These are phyloP conservation scores for Termitomyces sp. DNA, from an alignment of 768 basidiomycete genomes.

Conservation along the genomic window DNA sequence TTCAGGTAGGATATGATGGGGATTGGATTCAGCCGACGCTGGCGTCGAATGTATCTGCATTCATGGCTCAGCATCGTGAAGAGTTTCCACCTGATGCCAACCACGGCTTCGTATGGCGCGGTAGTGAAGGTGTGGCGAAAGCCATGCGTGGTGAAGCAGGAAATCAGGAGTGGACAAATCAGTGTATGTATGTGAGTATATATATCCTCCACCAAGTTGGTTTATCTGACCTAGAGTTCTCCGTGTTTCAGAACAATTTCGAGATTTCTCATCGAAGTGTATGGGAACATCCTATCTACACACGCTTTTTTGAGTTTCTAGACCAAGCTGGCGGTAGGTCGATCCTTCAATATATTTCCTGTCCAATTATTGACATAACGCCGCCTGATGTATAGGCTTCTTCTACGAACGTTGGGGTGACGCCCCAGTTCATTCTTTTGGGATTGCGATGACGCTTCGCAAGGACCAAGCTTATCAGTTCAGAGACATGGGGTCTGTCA, in stretches of 20 bases:
- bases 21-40: slow-evolving; percentile 28
- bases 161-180: slow-evolving; percentile 25
- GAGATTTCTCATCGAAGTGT: slow-evolving; percentile 30
- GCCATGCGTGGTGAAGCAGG: slow-evolving; percentile 26
- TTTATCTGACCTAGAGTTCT: not conserved
- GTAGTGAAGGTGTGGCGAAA: slow-evolving; percentile 19
- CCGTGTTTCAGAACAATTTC: slow-evolving; percentile 25
- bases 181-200: slow-evolving; percentile 30
- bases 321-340: slow-evolving; percentile 25
- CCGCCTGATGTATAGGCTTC: slow-evolving; percentile 20
- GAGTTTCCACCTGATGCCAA: slow-evolving; percentile 24
- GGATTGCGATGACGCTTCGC: slow-evolving; percentile 26
- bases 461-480: slow-evolving; percentile 30
- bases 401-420: slow-evolving; percentile 33
- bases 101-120: slow-evolving; percentile 25
- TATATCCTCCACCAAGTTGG: not conserved
- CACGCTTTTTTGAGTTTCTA: slow-evolving; percentile 24
- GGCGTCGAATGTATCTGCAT: slow-evolving; percentile 28
- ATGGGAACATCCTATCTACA: slow-evolving; percentile 26
- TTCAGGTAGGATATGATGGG: slow-evolving; percentile 26
- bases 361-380: not conserved
- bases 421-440: slow-evolving; percentile 28
- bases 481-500: slow-evolving; percentile 23
- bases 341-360: not conserved
- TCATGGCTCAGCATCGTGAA: slow-evolving; percentile 13